Conservation (phyloP, 2,329 filamentous ascomycete species). For the Pestalotiopsis sp. region DNA sequence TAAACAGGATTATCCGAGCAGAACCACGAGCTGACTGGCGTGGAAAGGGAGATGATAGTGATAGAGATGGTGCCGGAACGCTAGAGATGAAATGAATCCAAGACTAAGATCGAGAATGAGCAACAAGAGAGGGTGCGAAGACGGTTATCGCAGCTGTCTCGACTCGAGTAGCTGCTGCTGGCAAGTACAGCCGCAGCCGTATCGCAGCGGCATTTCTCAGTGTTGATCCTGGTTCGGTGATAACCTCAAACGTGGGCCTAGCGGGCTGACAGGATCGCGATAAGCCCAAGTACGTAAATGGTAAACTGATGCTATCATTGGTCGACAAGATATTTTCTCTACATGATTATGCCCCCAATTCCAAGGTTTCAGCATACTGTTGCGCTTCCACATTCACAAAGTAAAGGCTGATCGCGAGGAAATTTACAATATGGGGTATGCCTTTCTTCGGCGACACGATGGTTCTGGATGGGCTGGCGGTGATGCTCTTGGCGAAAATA, state of each 20-base stretch:
- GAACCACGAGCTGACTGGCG: not conserved
- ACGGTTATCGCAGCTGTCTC: not conserved
- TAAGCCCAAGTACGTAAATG: not conserved
- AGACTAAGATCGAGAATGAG: not conserved
- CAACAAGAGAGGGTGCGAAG: not conserved
- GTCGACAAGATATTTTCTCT: not conserved
- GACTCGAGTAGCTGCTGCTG: not conserved
- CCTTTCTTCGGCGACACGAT: too few relatives aligned
- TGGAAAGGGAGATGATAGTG: not conserved
- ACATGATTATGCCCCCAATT: not conserved
- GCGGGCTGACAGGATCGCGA: not conserved
- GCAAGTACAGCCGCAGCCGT: not conserved
- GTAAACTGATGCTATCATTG: not conserved
- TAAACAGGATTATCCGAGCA: not conserved
- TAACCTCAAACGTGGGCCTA: not conserved
- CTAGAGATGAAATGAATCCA: not conserved
- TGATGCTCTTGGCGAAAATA: not conserved
- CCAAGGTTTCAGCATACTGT: too few relatives aligned
- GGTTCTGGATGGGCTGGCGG: not conserved
- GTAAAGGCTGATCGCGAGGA: too few relatives aligned
- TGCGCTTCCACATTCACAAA: too few relatives aligned
- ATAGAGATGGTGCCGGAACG: not conserved
- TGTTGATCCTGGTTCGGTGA: not conserved
- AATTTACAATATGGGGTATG: too few relatives aligned
- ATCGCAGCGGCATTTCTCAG: not conserved